Evolutionary conservation across 2,329 filamentous ascomycete species (phyloP), one percentile per base, ranked within the genome.

Genomic region (Xylaria sp.): DNA sequence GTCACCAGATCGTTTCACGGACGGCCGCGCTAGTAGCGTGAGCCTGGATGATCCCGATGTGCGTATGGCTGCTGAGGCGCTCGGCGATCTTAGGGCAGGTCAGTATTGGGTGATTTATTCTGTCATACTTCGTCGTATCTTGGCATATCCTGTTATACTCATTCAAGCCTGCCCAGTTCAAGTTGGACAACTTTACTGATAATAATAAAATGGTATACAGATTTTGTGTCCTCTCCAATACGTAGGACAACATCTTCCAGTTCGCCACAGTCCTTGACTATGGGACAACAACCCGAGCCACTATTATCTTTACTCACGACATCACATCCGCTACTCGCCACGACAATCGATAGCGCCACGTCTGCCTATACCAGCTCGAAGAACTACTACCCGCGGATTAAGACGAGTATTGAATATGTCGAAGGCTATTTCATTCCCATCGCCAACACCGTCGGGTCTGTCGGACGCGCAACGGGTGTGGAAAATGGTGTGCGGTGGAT

Each of bases 401-500:
- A 93, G 80, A 92, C 92, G n/a, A 89, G 94, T 69, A 95, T 93
- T 58, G 94, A 97, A 79, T 94, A 97, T 75, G 90, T 98, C 23
- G 95, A 98, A 80, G 91, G 93, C 56, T 95, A 93, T 74, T 89
- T 97, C 61, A 93, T 92, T 1, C 94, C 94, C 1, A 89, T 98
- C 62, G 93, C 93, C 62, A 96, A 93, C 77, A 96, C 93, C 0
- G 92, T 97, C 37, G 92, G 93, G 15, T 92, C 90, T 0, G 92
- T 97, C 6, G 92, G 94, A 37, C 89, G 93, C 37, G 90, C 91
- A 39, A 97, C 95, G 0, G 95, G 95, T 69, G 92, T 98, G 1
- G 94, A 98, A 78, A 91, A 91, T 65, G 91, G 94, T 65, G 87
- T 98, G 15, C 88, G 96, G 59, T 94, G 94, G 88, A 96, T 97